Evolutionary conservation across 495 filamentous ascomycete species (phyloP), one percentile per base, ranked within the genome.

Genomic region (Cairneyella variabilis): DNA sequence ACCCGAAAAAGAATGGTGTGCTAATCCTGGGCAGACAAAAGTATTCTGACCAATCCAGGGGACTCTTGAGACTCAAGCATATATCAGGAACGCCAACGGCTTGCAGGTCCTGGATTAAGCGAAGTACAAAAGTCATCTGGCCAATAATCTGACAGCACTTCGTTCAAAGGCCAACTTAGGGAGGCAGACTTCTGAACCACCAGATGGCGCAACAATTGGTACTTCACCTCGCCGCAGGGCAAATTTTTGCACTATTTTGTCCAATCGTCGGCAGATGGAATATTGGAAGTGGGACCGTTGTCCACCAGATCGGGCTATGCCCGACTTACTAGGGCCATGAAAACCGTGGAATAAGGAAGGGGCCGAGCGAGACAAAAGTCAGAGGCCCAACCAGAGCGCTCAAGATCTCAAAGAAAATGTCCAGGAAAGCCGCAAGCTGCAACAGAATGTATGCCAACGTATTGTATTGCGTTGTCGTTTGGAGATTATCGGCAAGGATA

Each of bases 361-460:
- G 27, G 44, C 14, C 16, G 9, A 32, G 44, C 44, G 44, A 47
- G 27, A 47, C 44, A 47, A 47, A 47, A 47, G 44, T 47, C 44
- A 47, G 22, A 21, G 30, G 44, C 20, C 44, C 44, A 47, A 47
- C 23, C 44, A 47, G 16, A 27, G 22, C 27, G 18, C 44, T 26
- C 27, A 14, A 47, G 21, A 47, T n/a, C 11, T 47, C 44, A 22
- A 11, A 18, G 44, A 25, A 14, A 26, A 47, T n/a, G 30, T 28
- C n/a, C n/a, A n/a, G n/a, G n/a, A n/a, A n/a, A n/a, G n/a, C n/a
- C n/a, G 36, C 36, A 38, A 38, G 36, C 12, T 26, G 16, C 44
- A 11, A 47, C 11, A 27, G 22, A 26, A 14, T 26, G 20, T 18
- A n/a, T 12, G 23, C 11, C 30, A 47, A 47, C 44, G 30, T 28